Evolutionary conservation across 768 basidiomycete genomes (phyloP), one percentile per base, ranked within the genome.

Genomic region (Naganishia vishniacii): DNA sequence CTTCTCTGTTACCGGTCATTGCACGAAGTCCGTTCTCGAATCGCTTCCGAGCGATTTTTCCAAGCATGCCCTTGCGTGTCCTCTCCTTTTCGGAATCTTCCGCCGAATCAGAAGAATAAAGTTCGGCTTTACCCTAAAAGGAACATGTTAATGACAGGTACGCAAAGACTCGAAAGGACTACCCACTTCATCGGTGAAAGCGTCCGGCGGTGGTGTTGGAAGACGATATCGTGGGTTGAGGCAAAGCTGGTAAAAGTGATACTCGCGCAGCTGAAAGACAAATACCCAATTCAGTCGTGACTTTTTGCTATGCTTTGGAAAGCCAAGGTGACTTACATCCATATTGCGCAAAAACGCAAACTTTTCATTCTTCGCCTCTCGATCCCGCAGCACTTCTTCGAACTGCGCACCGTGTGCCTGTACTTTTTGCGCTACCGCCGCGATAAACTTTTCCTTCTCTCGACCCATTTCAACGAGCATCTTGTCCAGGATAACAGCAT

Each of bases 1-100:
- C 91, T 5, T 89, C 91, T 63, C 92, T 81, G 70, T 86, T 85
- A 2, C 92, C 92, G 7, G 86, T 86, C 71, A 98, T 79, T 7
- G 84, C 86, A 20, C 95, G 84, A 45, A 99, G 81, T 86, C 97
- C 90, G 2, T 86, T 84, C 78, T 95, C 90, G 70, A 98, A 93
- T 60, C 92, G 82, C 66, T 83, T 84, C 59, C 88, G 83, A 26
- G 93, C 89, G 25, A 89, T 78, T 72, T 81, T 85, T 3, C 91
- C 91, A 1, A 99, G 81, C 23, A 80, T 80, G 48, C 82, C 89
- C 79, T 89, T 94, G 41, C 85, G 83, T 2, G 81, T 69, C 18
- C 85, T 84, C 73, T 99, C 93, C 23, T 85, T 82, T 71, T 99
- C 95, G 2, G 88, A 89, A 62, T 95, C 93, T 75, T 97, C 93